Conservation (phyloP, 1,139 yeast genomes). For the Trichomonascaceae sp. region DNA sequence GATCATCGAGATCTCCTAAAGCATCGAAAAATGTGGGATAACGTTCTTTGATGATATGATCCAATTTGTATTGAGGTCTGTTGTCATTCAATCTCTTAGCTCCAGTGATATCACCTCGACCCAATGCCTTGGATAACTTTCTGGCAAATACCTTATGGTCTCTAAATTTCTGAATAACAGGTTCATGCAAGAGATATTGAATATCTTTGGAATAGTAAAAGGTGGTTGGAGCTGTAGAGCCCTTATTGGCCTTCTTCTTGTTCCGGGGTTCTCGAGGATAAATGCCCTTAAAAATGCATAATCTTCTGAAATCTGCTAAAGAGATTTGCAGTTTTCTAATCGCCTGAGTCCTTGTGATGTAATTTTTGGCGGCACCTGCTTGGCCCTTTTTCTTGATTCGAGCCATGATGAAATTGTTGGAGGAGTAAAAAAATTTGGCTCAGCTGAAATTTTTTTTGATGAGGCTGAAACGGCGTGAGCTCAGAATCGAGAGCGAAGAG, state of each 20-base stretch:
- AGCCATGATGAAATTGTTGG: conserved; percentile 10
- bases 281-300: conserved; percentile 91
- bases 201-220: conserved; percentile 93
- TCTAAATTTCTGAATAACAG: conserved; percentile 84
- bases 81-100: conserved; percentile 80
- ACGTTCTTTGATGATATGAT: conserved; percentile 87
- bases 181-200: conserved; percentile 92
- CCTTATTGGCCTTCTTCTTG: conserved; percentile 95
- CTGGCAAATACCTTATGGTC: conserved; percentile 93
- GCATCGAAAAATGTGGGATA: conserved; percentile 94
- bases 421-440: conserved; percentile 2
- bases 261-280: conserved; percentile 93
- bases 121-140: conserved; percentile 83
- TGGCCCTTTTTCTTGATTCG: conserved; percentile 64
- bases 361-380: conserved; percentile 87
- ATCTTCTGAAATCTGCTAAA: conserved; percentile 94
- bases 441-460: background rate
- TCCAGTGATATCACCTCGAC: conserved; percentile 84
- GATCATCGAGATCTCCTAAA: conserved; percentile 88
- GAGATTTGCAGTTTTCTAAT: conserved; percentile 88
- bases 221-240: conserved; percentile 92
- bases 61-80: conserved; percentile 80
- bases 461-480: no score
- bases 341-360: conserved; percentile 92
- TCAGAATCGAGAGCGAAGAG: no score